Evolutionary conservation across 164 flowering plant species (phyloP), one percentile per base, ranked within the genome.

Genomic region (Tinospora cordifolia): DNA sequence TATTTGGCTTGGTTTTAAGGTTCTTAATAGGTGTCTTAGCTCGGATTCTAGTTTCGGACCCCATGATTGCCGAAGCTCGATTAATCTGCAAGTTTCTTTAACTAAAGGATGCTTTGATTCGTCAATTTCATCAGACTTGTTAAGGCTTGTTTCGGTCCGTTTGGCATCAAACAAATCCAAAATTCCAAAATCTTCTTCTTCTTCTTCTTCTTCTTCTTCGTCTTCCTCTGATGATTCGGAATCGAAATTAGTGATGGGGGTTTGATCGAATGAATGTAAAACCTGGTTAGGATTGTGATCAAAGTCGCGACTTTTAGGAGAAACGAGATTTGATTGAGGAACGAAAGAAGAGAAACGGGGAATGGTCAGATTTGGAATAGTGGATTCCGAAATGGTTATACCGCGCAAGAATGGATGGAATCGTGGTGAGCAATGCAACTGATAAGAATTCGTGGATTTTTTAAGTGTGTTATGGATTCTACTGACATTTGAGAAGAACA

Each of bases 1-100:
- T 38, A 94, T 89, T 68, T 85, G 92, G 6, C 67, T 58, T 24
- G 96, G 93, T 70, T 89, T 94, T 58, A 92, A 83, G 72, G 89
- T 80, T 79, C 93, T 84, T n/a, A 94, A 71, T 39, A 90, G 36
- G 62, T 85, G 76, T 76, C 83, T 86, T 77, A 94, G 63, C 44
- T 90, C 77, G 8, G 80, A 79, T 78, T 94, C 97, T 27, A 83
- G 84, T 68, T 88, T 79, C 0, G 89, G 83, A 63, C 79, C 86
- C 98, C 97, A 94, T 13, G 69, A 72, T 4, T 84, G 83, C 66
- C 84, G 67, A 22, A 70, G 80, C 8, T 78, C 76, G 70, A 91
- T 79, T 69, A 93, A 76, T 71, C 90, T 85, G 74, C 91, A 86
- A 27, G 79, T 63, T 67, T 93, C 97, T 69, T 81, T 87, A 67